Conservation (phyloP, 345 rosid genomes). For the Bruguiera gymnorhiza region DNA sequence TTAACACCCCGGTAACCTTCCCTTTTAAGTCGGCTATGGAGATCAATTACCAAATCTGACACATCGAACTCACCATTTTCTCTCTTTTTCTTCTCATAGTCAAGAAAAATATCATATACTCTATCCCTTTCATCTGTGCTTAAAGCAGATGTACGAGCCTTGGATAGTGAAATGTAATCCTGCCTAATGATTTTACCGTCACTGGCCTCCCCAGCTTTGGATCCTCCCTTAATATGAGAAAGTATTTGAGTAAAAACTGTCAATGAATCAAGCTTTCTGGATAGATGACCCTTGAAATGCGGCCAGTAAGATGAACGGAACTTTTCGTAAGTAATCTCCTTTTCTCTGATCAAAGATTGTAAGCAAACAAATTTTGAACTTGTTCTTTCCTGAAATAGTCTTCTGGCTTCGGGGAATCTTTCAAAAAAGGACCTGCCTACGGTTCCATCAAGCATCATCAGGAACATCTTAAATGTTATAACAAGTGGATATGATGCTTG, state of each 20-base stretch:
- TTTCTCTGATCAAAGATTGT: constrained; percentile 34
- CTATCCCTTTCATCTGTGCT: constrained; percentile 23
- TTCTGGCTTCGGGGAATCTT: constrained; percentile 37
- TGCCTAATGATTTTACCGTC: constrained; percentile 33
- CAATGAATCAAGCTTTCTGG: too few species aligned
- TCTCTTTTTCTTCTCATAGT: constrained; percentile 45
- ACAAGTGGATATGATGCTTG: constrained; percentile 40
- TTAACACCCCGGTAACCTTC: constrained; percentile 27
- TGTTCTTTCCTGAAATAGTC: constrained; percentile 13
- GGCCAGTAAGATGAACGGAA: constrained; percentile 53
- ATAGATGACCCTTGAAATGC: too few species aligned
- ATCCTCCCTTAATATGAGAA: constrained; percentile 49
- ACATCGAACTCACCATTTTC: constrained; percentile 45
- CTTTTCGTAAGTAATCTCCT: constrained; percentile 45
- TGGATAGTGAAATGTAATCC: constrained; percentile 35
- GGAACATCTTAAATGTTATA: constrained; percentile 47
- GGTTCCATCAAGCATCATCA: constrained; percentile 59
- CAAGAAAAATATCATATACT: constrained; percentile 39
- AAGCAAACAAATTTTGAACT: constrained; percentile 23
- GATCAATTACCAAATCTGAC: constrained; percentile 58
- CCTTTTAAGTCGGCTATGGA: constrained; percentile 38
- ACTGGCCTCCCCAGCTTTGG: constrained; percentile 18
- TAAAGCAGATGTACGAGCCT: constrained; percentile 37
- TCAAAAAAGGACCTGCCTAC: constrained; percentile 46
- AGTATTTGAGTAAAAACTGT: too few species aligned